These are phyloP conservation scores for Tetrahymena malaccensis DNA, from an alignment of 73 alveolate species.

Conservation along the genomic window DNA sequence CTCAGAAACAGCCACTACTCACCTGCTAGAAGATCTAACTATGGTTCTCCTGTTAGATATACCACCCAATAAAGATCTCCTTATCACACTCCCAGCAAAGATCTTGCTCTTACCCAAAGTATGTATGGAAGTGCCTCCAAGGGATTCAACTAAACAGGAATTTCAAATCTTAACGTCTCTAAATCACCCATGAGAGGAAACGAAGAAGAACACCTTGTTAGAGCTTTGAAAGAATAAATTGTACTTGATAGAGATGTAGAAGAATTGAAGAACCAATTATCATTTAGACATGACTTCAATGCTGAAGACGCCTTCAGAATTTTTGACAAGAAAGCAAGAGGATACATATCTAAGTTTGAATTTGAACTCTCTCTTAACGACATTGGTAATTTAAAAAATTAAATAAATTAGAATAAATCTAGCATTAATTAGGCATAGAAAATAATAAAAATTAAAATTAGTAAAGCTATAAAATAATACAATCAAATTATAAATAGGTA, in stretches of 20 bases:
- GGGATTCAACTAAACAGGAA: neutral
- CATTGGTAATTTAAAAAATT: neutral
- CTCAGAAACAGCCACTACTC: neutral
- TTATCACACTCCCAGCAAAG: conserved; percentile 2
- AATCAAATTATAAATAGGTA: neutral
- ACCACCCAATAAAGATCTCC: conserved; percentile 3
- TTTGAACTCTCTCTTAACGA: conserved; percentile 22
- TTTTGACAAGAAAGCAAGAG: conserved; percentile 27
- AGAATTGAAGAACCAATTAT: conserved; percentile 22
- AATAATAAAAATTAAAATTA: neutral
- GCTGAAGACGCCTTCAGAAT: conserved; percentile 46
- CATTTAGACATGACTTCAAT: conserved; percentile 41
- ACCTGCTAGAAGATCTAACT: conserved; percentile 5
- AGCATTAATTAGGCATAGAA: neutral
- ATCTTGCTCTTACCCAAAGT: neutral
- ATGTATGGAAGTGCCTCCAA: neutral
- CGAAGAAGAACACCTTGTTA: conserved; percentile 33
- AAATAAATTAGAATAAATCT: neutral
- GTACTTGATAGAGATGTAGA: conserved; percentile 46
- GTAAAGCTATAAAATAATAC: neutral
- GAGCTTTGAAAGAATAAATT: conserved; percentile 15
- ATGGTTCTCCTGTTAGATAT: neutral
- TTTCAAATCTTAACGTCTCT: neutral
- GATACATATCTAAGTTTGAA: conserved; percentile 24
- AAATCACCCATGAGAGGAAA: neutral